phyloP scores from a whole-genome alignment of 2,329 filamentous ascomycete genomes.

The Aspergillus unguis region DNA sequence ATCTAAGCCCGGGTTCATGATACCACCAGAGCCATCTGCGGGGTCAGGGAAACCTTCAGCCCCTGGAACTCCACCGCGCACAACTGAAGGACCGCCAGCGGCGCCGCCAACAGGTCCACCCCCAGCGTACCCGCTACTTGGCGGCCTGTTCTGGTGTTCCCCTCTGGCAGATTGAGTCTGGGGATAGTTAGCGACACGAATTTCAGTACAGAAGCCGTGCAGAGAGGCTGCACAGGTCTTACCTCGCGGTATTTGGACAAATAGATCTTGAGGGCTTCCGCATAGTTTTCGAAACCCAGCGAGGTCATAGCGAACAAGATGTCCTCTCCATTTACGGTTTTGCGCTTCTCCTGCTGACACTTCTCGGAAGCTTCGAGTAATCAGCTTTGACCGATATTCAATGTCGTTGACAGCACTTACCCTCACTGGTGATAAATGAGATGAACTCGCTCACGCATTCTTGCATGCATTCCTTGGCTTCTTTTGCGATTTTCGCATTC shows the following conservation, averaged over 20 bases:
- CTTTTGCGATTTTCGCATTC: conserved; percentile 98
- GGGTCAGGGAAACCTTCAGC: conserved; percentile 37
- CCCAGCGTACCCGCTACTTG: conserved; percentile 46
- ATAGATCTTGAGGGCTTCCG: conserved; percentile 97
- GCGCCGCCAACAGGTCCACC: conserved; percentile 39
- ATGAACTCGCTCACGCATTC: conserved; percentile 99
- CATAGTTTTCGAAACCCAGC: conserved; percentile 97
- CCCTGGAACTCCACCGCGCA: conserved; percentile 31
- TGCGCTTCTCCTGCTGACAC: conserved; percentile 98
- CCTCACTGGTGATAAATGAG: conserved; percentile 98
- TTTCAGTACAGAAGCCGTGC: neutral
- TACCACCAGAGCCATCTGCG: conserved; percentile 43
- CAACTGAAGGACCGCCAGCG: conserved; percentile 26
- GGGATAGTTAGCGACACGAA: conserved; percentile 32
- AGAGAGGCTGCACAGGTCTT: conserved; percentile 47
- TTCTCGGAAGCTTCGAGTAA: conserved; percentile 74
- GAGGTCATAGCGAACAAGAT: conserved; percentile 99
- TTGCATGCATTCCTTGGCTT: conserved; percentile 99
- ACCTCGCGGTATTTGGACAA: conserved; percentile 97
- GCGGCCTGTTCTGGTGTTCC: conserved; percentile 58
- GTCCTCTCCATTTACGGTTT: conserved; percentile 98
- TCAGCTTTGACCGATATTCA: neutral
- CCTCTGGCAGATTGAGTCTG: conserved; percentile 78
- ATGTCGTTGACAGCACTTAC: conserved; percentile 52
- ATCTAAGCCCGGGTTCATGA: conserved; percentile 45